phyloP scores from a whole-genome alignment of 352 stramenopile genomes.

The Pythium dissotocum region DNA sequence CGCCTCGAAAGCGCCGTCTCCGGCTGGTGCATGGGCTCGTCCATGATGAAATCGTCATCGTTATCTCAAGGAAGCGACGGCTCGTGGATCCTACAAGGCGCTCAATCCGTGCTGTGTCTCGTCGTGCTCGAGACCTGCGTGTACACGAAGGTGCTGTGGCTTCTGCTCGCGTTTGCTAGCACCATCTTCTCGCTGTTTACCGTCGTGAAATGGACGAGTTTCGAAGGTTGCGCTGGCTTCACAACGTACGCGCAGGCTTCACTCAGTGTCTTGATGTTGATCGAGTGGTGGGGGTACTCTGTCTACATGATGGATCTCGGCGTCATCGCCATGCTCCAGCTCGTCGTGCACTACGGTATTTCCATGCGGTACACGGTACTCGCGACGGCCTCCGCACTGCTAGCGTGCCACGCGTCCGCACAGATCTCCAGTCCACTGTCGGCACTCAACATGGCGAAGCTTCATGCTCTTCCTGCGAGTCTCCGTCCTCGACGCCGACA shows the following conservation, averaged over 20 bases:
- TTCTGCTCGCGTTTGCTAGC: conserved; percentile 20
- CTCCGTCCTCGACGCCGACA: conserved; percentile 27
- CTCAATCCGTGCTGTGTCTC: conserved; percentile 55
- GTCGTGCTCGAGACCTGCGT: conserved; percentile 57
- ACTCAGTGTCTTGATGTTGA: conserved; percentile 37
- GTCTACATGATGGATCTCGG: conserved; percentile 46
- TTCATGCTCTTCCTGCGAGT: conserved; percentile 17
- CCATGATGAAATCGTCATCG: conserved; percentile 4
- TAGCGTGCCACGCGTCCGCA: conserved; percentile 14
- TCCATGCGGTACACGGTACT: conserved; percentile 42
- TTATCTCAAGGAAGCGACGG: conserved; percentile 1
- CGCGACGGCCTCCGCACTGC: conserved; percentile 23
- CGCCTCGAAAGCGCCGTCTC: conserved; percentile 35
- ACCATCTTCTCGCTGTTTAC: conserved; percentile 26
- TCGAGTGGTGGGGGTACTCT: conserved; percentile 62
- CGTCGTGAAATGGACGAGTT: conserved; percentile 25
- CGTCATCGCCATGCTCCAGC: conserved; percentile 36
- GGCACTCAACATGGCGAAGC: conserved; percentile 13
- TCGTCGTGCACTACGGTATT: conserved; percentile 40
- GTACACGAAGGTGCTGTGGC: conserved; percentile 51
- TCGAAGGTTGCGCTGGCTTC: conserved; percentile 27
- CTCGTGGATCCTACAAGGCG: conserved; percentile 52
- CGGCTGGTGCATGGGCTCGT: conserved; percentile 43
- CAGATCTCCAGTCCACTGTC: conserved; percentile 16
- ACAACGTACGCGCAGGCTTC: conserved; percentile 38